These are phyloP conservation scores for Candida adriatica DNA, from an alignment of 805 yeast genomes.

Conservation along the genomic window DNA sequence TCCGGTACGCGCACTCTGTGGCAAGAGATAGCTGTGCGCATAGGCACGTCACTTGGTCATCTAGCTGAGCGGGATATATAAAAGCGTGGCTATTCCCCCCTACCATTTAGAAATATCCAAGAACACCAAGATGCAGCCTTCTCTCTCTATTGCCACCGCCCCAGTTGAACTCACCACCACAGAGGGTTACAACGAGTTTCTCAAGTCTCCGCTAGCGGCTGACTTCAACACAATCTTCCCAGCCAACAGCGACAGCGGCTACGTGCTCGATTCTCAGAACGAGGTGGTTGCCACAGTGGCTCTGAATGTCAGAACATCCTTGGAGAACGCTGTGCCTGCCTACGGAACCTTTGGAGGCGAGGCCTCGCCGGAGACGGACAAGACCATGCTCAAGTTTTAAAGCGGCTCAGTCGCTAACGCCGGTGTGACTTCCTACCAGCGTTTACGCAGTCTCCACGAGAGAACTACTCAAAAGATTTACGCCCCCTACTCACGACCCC, in stretches of 20 bases:
- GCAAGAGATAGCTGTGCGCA: too few species aligned
- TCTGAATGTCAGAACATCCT: slow-evolving; percentile 30
- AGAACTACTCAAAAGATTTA: background rate
- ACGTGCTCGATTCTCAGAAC: slow-evolving; percentile 26
- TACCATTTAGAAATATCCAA: too few species aligned
- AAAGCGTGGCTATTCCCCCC: background rate
- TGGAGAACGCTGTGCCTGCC: slow-evolving; percentile 15
- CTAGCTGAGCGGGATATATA: too few species aligned
- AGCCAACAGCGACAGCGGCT: slow-evolving; percentile 30
- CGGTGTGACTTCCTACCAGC: too few species aligned
- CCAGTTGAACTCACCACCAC: slow-evolving; percentile 35
- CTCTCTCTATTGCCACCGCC: slow-evolving; percentile 18
- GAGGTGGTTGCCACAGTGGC: slow-evolving; percentile 33
- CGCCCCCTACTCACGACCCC: slow-evolving; percentile 2
- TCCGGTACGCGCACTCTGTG: too few species aligned
- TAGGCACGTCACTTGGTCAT: too few species aligned
- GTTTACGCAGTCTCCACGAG: background rate
- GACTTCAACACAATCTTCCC: slow-evolving; percentile 30
- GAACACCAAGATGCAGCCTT: slow-evolving; percentile 7
- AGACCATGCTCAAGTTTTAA: slow-evolving; percentile 7
- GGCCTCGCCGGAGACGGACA: slow-evolving; percentile 9
- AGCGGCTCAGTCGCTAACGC: too few species aligned
- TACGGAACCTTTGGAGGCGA: slow-evolving; percentile 6
- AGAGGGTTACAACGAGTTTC: slow-evolving; percentile 33
- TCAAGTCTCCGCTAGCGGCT: slow-evolving; percentile 26